Conservation (phyloP, 2,329 filamentous ascomycete species). For the Tothia fuscella region DNA sequence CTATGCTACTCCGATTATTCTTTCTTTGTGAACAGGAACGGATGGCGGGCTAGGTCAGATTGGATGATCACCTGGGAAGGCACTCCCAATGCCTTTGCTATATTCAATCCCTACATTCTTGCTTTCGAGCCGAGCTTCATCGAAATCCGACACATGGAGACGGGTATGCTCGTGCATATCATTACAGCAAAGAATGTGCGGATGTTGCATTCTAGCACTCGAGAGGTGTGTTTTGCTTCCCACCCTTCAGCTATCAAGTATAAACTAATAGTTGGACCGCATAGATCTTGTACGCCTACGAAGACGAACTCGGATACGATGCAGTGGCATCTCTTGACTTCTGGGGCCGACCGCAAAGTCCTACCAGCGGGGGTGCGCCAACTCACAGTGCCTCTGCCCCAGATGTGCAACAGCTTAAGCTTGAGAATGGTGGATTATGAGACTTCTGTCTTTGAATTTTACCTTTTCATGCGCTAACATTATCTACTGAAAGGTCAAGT, state of each 20-base stretch:
- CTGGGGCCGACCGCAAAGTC: conserved; percentile 41
- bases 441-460: too few species aligned
- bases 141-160: conserved; percentile 91
- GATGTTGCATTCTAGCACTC: conserved; percentile 92
- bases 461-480: too few species aligned
- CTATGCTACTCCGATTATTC: conserved; percentile 98
- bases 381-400: conserved; percentile 4
- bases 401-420: conserved; percentile 2
- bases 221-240: conserved; percentile 58
- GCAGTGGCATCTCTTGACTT: conserved; percentile 93
- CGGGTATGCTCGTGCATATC: conserved; percentile 80
- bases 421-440: conserved; percentile 4
- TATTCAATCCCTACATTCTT: conserved; percentile 93
- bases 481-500: too few species aligned
- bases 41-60: conserved; percentile 89
- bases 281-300: conserved; percentile 98
- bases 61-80: conserved; percentile 99
- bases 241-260: not conserved
- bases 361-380: too few species aligned
- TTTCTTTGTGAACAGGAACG: conserved; percentile 98
- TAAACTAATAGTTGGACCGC: conserved; percentile 9
- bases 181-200: conserved; percentile 93
- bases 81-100: conserved; percentile 77
- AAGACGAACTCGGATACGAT: conserved; percentile 88
- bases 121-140: conserved; percentile 97